A percentile compares a stretch with the other conserved stretches of the same genome.
Conservation (phyloP, 1,284 basidiomycete genomes). For the Naganishia sp. region DNA sequence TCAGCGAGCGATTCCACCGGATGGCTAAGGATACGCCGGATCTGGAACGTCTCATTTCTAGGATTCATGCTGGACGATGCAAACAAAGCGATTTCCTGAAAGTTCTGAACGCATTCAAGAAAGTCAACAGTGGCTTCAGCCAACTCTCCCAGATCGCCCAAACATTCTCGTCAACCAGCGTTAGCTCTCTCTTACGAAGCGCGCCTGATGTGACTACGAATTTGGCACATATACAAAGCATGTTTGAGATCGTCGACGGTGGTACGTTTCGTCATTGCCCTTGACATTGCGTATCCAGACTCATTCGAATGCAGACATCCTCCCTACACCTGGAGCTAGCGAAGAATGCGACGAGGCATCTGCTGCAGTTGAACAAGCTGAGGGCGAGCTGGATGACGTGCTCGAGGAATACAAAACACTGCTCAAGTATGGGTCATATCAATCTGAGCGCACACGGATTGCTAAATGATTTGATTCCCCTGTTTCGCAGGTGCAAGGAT, state of each 20-base stretch:
- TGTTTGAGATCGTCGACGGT: slow-evolving; percentile 68
- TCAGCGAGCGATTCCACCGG: slow-evolving; percentile 71
- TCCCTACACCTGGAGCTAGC: slow-evolving; percentile 79
- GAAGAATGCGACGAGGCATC: slow-evolving; percentile 75
- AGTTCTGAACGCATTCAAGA: slow-evolving; percentile 73
- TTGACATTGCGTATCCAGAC: neutral
- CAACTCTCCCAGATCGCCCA: slow-evolving; percentile 67
- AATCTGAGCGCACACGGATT: neutral
- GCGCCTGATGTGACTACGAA: slow-evolving; percentile 69
- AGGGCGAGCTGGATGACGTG: slow-evolving; percentile 67
- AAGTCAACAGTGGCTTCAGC: slow-evolving; percentile 66
- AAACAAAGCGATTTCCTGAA: slow-evolving; percentile 81
- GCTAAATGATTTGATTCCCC: neutral
- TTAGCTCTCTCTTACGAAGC: slow-evolving; percentile 71
- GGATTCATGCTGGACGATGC: slow-evolving; percentile 87
- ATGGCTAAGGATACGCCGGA: slow-evolving; percentile 82
- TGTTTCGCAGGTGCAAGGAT: slow-evolving; percentile 56
- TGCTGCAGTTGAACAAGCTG: slow-evolving; percentile 67
- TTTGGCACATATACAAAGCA: slow-evolving; percentile 69
- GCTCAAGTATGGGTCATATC: slow-evolving; percentile 57
- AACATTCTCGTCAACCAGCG: slow-evolving; percentile 71
- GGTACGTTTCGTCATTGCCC: slow-evolving; percentile 55
- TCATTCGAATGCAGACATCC: slow-evolving; percentile 54
- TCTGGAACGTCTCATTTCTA: slow-evolving; percentile 87
- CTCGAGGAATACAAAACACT: slow-evolving; percentile 65